Percentiles rank a stretch among this genome's conserved stretches.
Conservation (phyloP, 495 filamentous ascomycete species). For the Peziza echinospora region DNA sequence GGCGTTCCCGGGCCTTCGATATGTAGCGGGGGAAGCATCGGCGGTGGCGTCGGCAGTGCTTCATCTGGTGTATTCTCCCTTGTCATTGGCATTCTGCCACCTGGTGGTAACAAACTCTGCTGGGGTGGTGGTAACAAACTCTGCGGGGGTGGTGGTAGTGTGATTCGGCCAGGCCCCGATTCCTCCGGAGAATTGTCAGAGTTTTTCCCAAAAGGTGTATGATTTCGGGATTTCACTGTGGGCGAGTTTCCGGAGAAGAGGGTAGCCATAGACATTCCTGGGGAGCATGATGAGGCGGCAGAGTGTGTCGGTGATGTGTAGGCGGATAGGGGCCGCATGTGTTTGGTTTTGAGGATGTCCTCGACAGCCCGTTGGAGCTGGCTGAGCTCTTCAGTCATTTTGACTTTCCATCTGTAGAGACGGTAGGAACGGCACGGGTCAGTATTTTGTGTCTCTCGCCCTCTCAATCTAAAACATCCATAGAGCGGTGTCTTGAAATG, state of each 20-base stretch:
- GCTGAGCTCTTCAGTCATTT: slow-evolving; percentile 17
- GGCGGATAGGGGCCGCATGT: slow-evolving; percentile 13
- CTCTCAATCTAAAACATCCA: too few relatives aligned
- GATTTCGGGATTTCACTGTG: background rate
- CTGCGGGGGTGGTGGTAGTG: too few relatives aligned
- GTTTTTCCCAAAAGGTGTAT: background rate
- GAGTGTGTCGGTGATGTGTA: slow-evolving; percentile 3
- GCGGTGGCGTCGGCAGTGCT: background rate
- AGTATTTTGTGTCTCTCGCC: background rate
- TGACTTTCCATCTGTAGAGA: slow-evolving; percentile 14
- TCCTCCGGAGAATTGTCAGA: background rate
- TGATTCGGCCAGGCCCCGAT: background rate
- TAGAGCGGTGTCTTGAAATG: too few relatives aligned
- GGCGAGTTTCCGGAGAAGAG: background rate
- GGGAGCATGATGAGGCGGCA: background rate
- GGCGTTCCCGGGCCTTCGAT: background rate
- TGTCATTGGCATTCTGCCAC: background rate
- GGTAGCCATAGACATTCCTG: background rate
- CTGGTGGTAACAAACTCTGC: too few relatives aligned
- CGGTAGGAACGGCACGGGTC: background rate
- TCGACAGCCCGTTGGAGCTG: slow-evolving; percentile 17
- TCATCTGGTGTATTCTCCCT: background rate
- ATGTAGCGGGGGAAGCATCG: too few relatives aligned
- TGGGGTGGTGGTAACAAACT: too few relatives aligned
- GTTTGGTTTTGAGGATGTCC: slow-evolving; percentile 9